Evolutionary conservation across 1,284 basidiomycete species (phyloP).

Genomic region (Bjerkandera adusta): DNA sequence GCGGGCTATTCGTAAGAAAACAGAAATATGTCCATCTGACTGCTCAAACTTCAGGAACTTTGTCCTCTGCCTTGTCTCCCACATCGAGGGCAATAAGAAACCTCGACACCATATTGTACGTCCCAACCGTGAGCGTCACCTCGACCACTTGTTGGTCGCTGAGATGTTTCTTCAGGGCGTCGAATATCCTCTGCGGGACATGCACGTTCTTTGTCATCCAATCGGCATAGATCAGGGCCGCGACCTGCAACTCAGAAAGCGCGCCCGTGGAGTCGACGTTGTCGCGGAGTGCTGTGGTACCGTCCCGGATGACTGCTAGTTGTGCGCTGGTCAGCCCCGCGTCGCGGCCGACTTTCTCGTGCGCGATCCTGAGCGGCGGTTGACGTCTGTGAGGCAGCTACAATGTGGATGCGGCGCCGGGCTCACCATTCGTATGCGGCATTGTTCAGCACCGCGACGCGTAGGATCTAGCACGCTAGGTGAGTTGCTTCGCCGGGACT

Average conservation of each 20-base stretch:
- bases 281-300: conserved; percentile 32
- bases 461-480: conserved; percentile 38
- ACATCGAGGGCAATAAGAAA: conserved; percentile 52
- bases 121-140: conserved; percentile 42
- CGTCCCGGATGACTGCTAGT: conserved; percentile 45
- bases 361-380: conserved; percentile 53
- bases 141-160: conserved; percentile 46
- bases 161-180: conserved; percentile 29
- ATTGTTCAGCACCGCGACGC: conserved; percentile 49
- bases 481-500: neutral
- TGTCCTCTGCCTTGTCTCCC: conserved; percentile 40
- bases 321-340: conserved; percentile 46
- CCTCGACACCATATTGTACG: conserved; percentile 60
- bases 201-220: conserved; percentile 41
- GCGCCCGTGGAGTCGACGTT: conserved; percentile 26
- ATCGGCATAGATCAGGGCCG: conserved; percentile 48
- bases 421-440: conserved; percentile 45
- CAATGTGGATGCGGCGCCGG: neutral
- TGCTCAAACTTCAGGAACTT: conserved; percentile 34
- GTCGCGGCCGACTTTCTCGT: conserved; percentile 43
- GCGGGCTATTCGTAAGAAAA: too few species aligned
- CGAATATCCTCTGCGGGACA: conserved; percentile 35
- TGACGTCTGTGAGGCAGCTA: neutral
- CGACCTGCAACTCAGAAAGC: conserved; percentile 39
- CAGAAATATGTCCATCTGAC: too few species aligned